Percentiles rank a stretch among this genome's conserved stretches.
These are phyloP conservation scores for Naganishia sp. DNA, from an alignment of 1,284 basidiomycete genomes.

Conservation along the genomic window DNA sequence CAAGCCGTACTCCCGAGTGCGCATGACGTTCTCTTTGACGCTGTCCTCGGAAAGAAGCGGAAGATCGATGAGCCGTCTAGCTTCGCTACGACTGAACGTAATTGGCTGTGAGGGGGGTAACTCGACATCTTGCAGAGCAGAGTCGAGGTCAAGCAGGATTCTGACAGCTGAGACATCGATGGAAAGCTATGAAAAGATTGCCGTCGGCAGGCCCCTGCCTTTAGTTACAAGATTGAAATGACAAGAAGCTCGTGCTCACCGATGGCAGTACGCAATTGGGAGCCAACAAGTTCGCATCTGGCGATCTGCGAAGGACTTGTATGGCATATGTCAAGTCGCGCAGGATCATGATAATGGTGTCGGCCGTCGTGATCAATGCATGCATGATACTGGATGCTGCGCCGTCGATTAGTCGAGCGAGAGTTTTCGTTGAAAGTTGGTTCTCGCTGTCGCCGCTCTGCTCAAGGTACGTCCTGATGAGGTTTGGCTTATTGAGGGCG, in stretches of 20 bases:
- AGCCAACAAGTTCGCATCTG: constrained; percentile 20
- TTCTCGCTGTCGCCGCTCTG: constrained; percentile 4
- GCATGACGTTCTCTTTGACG: constrained; percentile 6
- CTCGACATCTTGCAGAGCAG: constrained; percentile 17
- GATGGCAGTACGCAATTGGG: constrained; percentile 20
- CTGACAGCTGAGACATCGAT: constrained; percentile 15
- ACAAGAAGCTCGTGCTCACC: constrained; percentile 1
- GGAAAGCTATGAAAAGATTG: not conserved
- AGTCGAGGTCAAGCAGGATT: constrained; percentile 22
- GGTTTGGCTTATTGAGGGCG: constrained; percentile 24
- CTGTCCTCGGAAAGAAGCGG: constrained; percentile 16
- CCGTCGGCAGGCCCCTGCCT: not conserved
- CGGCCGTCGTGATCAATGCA: constrained; percentile 9
- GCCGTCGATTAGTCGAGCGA: constrained; percentile 1
- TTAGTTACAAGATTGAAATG: not conserved
- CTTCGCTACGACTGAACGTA: not conserved
- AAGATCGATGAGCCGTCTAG: constrained; percentile 5
- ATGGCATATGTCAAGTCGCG: constrained; percentile 24
- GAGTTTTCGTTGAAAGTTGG: not conserved
- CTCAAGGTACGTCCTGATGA: constrained; percentile 16
- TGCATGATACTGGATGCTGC: constrained; percentile 15
- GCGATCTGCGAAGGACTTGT: constrained; percentile 5
- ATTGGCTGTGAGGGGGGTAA: constrained; percentile 1
- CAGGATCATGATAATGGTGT: constrained; percentile 15
- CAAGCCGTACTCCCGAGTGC: constrained; percentile 17